phyloP scores from a whole-genome alignment of 176 grass and related monocot species.

The Triticum urartu region DNA sequence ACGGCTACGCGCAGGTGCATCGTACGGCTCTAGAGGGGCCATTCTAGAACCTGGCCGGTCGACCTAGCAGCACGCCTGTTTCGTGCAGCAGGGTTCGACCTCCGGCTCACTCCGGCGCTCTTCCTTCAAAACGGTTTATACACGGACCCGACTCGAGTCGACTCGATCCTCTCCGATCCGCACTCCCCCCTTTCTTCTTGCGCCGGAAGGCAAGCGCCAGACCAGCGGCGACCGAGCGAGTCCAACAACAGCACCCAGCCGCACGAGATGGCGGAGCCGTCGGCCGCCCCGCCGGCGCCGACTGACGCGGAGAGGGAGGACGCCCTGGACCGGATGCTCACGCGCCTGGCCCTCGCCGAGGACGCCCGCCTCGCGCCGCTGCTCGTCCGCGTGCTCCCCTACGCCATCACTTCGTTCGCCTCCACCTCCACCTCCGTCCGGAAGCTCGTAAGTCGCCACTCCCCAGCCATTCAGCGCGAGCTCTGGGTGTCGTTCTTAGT shows the following conservation, averaged over 20 bases:
- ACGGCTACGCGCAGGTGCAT: too few species aligned
- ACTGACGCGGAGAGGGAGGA: conserved; percentile 75
- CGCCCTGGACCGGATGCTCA: conserved; percentile 80
- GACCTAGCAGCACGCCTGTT: not conserved
- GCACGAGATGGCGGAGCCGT: conserved; percentile 51
- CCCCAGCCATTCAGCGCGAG: not conserved
- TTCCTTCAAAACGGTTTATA: not conserved
- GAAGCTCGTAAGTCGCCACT: conserved; percentile 50
- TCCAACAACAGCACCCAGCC: conserved; percentile 19
- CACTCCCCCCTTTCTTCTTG: conserved; percentile 19
- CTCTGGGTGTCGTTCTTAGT: not conserved
- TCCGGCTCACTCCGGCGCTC: not conserved
- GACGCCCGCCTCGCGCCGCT: conserved; percentile 73
- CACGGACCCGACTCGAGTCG: not conserved
- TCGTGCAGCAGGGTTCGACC: not conserved
- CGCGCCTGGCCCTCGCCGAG: conserved; percentile 76
- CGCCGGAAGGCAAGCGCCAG: conserved; percentile 21
- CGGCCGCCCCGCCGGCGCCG: conserved; percentile 24
- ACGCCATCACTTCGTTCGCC: conserved; percentile 80
- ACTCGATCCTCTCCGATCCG: not conserved
- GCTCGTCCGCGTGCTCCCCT: conserved; percentile 74
- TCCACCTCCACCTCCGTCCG: conserved; percentile 67
- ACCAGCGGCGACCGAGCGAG: conserved; percentile 12
- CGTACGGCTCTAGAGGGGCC: too few species aligned
- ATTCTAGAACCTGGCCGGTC: too few species aligned